Percentiles rank a stretch among this genome's conserved stretches.
Conservation (phyloP, 2,329 filamentous ascomycete genomes). For the Monosporascus sp. region DNA sequence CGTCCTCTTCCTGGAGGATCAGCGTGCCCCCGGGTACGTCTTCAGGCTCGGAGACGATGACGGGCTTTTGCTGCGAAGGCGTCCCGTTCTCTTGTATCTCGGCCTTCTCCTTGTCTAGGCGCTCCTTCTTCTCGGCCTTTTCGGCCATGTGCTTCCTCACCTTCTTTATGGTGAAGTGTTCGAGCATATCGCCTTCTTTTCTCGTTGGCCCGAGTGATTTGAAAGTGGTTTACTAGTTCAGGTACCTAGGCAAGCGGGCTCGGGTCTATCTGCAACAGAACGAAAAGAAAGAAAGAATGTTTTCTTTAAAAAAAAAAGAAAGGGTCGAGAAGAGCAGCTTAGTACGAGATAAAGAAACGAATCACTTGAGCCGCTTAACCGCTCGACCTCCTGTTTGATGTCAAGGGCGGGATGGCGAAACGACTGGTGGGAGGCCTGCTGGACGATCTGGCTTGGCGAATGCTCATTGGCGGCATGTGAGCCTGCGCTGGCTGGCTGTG, state of each 20-base stretch:
- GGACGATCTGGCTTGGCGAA: too few relatives aligned
- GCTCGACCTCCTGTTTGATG: not conserved
- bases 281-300: not conserved
- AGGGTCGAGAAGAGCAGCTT: not conserved
- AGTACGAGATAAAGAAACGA: not conserved
- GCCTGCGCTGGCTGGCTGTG: not conserved
- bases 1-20: constrained; percentile 51
- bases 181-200: constrained; percentile 42
- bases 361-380: not conserved
- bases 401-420: not conserved
- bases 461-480: not conserved
- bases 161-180: constrained; percentile 59
- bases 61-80: constrained; percentile 13
- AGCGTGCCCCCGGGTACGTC: constrained; percentile 27
- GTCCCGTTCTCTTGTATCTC: constrained; percentile 20
- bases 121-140: constrained; percentile 32
- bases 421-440: not conserved
- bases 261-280: not conserved
- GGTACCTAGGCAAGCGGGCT: too few relatives aligned
- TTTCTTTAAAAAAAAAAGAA: too few relatives aligned
- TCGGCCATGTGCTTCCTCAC: constrained; percentile 53
- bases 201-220: too few relatives aligned
- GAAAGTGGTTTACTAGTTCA: too few relatives aligned
- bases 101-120: constrained; percentile 16
- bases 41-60: constrained; percentile 22